These are phyloP conservation scores for Saccharomycopsis microspora DNA, from an alignment of 805 yeast genomes.

Conservation along the genomic window DNA sequence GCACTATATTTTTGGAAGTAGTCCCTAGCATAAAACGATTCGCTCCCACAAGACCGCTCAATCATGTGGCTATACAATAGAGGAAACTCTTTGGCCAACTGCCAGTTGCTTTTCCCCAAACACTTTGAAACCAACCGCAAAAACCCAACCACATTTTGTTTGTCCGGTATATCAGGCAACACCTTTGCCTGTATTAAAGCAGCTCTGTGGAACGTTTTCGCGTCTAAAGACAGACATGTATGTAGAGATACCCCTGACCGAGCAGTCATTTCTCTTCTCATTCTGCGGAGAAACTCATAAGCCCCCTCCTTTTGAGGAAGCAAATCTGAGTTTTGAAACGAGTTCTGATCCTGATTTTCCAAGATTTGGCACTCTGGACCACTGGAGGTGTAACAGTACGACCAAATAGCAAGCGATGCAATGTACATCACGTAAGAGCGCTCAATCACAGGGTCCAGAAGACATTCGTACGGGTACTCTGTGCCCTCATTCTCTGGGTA, in stretches of 20 bases:
- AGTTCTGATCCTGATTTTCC: constrained; percentile 2
- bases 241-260: constrained; percentile 7
- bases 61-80: constrained; percentile 41
- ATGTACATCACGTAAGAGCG: constrained; percentile 32
- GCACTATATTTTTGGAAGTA: neutral
- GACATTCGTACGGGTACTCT: constrained; percentile 13
- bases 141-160: constrained; percentile 45
- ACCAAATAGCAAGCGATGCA: constrained; percentile 37
- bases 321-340: constrained; percentile 15
- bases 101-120: constrained; percentile 34
- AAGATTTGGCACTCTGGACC: constrained; percentile 33
- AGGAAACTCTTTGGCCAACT: constrained; percentile 45
- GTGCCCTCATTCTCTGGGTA: constrained; percentile 16
- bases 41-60: constrained; percentile 37
- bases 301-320: constrained; percentile 34
- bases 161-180: constrained; percentile 14
- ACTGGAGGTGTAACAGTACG: constrained; percentile 34
- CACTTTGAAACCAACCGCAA: constrained; percentile 34
- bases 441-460: constrained; percentile 15
- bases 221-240: constrained; percentile 1
- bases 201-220: constrained; percentile 5
- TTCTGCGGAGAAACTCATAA: constrained; percentile 36
- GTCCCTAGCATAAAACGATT: neutral
- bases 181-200: constrained; percentile 9
- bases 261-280: constrained; percentile 31